phyloP scores from a whole-genome alignment of 352 stramenopile genomes.

The Phytophthora parvispora region DNA sequence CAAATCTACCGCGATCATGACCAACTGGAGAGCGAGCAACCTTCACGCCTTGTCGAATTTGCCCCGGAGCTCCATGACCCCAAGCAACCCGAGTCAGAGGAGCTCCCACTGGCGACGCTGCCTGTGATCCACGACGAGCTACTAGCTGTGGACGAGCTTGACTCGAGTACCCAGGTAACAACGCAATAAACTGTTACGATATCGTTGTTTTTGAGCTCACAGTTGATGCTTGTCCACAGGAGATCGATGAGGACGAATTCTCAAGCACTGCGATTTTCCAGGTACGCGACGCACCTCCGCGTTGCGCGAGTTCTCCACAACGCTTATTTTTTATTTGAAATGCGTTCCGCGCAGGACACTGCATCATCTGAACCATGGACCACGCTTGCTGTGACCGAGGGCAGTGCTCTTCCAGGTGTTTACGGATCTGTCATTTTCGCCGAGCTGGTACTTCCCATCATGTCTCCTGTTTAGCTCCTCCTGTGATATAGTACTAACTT shows the following conservation, averaged over 20 bases:
- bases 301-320: too few relatives aligned
- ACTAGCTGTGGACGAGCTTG: background rate
- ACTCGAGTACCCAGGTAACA: conserved; percentile 14
- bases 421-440: conserved; percentile 57
- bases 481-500: background rate
- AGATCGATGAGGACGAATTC: conserved; percentile 44
- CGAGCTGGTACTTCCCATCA: conserved; percentile 36
- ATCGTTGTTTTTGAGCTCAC: background rate
- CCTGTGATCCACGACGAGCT: conserved; percentile 13
- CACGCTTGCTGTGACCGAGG: conserved; percentile 9
- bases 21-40: conserved; percentile 8
- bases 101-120: conserved; percentile 8
- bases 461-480: background rate
- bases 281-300: conserved; percentile 3
- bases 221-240: conserved; percentile 1
- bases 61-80: background rate
- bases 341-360: conserved; percentile 4
- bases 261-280: conserved; percentile 6
- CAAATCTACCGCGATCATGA: conserved; percentile 6
- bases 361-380: conserved; percentile 4
- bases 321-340: too few relatives aligned
- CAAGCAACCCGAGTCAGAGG: conserved; percentile 1
- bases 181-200: background rate
- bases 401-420: conserved; percentile 36
- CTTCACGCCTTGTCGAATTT: background rate